phyloP scores from a whole-genome alignment of 306 rosid genomes.

The Vigna nakashimae region DNA sequence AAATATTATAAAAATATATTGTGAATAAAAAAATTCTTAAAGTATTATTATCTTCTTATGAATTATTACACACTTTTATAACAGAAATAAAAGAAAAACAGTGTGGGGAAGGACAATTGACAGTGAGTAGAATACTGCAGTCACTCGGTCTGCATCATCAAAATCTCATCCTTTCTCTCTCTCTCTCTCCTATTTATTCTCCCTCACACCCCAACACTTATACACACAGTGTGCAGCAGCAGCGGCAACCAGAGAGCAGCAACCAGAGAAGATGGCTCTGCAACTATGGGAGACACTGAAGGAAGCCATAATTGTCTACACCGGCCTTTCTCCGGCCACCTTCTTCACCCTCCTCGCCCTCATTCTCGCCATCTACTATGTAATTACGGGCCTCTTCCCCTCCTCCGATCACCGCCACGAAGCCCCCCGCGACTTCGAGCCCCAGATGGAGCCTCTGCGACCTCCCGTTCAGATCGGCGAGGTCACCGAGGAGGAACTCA shows the following conservation, averaged over 20 bases:
- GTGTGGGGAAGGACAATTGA: background rate
- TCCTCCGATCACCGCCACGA: slow-evolving; percentile 46
- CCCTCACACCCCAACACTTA: background rate
- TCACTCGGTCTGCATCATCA: background rate
- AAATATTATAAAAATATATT: no score
- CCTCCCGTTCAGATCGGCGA: slow-evolving; percentile 97
- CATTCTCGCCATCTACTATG: slow-evolving; percentile 63
- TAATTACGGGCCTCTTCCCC: slow-evolving; percentile 69
- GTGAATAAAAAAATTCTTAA: no score
- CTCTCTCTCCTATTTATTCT: background rate
- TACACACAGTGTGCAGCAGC: background rate
- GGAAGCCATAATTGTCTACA: slow-evolving; percentile 78
- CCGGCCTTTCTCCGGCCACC: slow-evolving; percentile 86
- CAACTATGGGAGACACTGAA: slow-evolving; percentile 86
- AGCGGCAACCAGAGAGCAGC: background rate
- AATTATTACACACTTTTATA: no score
- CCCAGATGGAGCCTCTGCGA: slow-evolving; percentile 66
- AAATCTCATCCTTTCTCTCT: background rate
- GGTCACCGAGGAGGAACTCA: slow-evolving; percentile 74
- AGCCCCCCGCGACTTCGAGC: slow-evolving; percentile 39
- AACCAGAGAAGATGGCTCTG: slow-evolving; percentile 60
- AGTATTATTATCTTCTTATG: no score
- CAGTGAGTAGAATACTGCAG: background rate
- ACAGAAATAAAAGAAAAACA: background rate
- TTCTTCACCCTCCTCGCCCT: slow-evolving; percentile 80